Evolutionary conservation across 169 alveolate species (phyloP).

Genomic region (Perkinsus marinus): DNA sequence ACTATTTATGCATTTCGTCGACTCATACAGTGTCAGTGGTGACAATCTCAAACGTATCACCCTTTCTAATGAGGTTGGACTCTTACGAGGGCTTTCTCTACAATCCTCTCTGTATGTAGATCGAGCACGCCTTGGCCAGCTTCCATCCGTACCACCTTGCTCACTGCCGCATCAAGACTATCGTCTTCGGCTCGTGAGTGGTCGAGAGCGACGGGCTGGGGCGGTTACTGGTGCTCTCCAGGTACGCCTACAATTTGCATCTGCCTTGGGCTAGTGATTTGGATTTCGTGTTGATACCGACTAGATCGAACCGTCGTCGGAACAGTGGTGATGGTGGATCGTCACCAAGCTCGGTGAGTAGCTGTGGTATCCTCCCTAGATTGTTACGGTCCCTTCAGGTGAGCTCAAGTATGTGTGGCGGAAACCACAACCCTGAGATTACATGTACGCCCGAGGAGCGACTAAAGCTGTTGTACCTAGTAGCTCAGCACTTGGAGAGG

Average conservation of each 20-base stretch:
- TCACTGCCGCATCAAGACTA: neutral
- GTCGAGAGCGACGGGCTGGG: neutral
- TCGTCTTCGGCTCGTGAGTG: neutral
- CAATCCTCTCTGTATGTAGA: neutral
- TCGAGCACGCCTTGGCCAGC: neutral
- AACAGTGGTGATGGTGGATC: neutral
- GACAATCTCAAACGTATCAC: neutral
- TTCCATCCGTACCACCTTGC: neutral
- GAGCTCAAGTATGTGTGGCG: neutral
- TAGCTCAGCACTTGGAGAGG: neutral
- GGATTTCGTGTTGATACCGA: neutral
- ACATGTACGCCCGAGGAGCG: neutral
- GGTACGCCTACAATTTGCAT: neutral
- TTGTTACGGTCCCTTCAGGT: too few relatives aligned
- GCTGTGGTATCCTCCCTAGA: neutral
- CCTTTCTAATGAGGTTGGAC: neutral
- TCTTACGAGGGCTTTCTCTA: neutral
- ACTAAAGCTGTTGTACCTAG: neutral
- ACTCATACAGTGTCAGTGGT: neutral
- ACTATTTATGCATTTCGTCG: neutral
- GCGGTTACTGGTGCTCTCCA: neutral
- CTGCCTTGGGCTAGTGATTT: neutral
- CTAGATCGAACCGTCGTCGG: neutral
- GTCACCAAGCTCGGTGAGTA: neutral
- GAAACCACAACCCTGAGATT: neutral